These are phyloP conservation scores for Starmerella ratchasimensis DNA, from an alignment of 805 yeast genomes.

Conservation along the genomic window DNA sequence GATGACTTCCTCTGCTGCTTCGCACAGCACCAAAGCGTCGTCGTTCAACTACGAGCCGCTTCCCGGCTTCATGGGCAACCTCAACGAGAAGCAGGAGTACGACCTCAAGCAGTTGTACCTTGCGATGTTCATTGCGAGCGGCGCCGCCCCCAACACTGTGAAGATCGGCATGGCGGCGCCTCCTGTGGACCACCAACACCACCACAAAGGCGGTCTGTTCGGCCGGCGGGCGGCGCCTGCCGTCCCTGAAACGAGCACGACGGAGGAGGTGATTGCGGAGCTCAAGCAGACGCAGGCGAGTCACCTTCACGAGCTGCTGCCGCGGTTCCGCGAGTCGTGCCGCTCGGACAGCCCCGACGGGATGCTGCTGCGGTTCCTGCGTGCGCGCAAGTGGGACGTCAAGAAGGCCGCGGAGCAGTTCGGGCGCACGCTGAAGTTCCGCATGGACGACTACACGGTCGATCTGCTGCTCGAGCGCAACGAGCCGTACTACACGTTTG, in stretches of 20 bases:
- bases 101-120: constrained; percentile 31
- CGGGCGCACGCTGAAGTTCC: constrained; percentile 63
- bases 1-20: too few relatives aligned
- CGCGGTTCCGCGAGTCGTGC: constrained; percentile 43
- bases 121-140: constrained; percentile 20
- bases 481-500: constrained; percentile 44
- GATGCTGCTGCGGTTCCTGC: constrained; percentile 53
- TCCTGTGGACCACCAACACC: constrained; percentile 16
- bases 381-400: constrained; percentile 79
- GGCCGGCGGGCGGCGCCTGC: constrained; percentile 18
- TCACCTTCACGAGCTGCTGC: constrained; percentile 38
- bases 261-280: constrained; percentile 20
- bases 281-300: constrained; percentile 40
- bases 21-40: too few relatives aligned
- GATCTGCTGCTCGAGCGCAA: constrained; percentile 55
- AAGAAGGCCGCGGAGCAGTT: constrained; percentile 59
- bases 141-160: constrained; percentile 21
- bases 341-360: constrained; percentile 78
- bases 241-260: constrained; percentile 10
- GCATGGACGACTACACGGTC: constrained; percentile 44
- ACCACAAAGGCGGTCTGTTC: constrained; percentile 22
- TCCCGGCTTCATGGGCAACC: constrained; percentile 28
- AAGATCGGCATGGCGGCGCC: constrained; percentile 16
- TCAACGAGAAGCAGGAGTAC: constrained; percentile 28
- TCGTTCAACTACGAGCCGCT: constrained; percentile 2